Base-by-base conservation (phyloP, 176 grass and related monocot species). In the Oryza officinalis region DNA sequence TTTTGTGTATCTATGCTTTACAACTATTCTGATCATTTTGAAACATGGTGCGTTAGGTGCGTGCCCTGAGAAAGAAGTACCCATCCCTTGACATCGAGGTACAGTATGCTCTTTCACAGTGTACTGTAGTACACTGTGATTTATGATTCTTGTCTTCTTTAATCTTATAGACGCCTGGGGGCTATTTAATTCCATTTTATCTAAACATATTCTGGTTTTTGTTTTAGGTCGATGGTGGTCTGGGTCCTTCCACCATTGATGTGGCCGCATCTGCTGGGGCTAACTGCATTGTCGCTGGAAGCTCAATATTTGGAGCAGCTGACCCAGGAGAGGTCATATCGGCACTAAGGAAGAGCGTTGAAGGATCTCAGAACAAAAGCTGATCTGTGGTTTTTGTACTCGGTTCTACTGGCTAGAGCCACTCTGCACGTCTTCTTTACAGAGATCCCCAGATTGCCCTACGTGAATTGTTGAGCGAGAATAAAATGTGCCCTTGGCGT, bases 261-360 rank as follows among this genome's bases (percentile, higher is more conserved):
- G 33, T 49, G 6, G 96, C 96, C 1, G 89, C 93, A 69, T 87
- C 87, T 0, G 93, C 96, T 7, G 96, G 96, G 13, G 96, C 96
- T 75, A 99, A 99, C 63, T 95, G 91, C 78, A 96, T 99, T n/a
- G 96, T 99, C 8, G 96, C 96, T 15, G 96, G 96, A 47, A 99
- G 96, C 81, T 99, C 96, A 11, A 73, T 99, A 65, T 99, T 99
- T 81, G 88, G 91, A 23, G 91, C 87, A 18, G 11, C 89, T 4
- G 86, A 94, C 31, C 93, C 96, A 27, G 91, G 81, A 28, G 44
- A 87, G 66, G 91, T 94, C 67, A 99, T 99, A 80, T 94, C 77
- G 13, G 77, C 85, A 72, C 83, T 99, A 71, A 90, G 93, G 43
- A 94, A 87, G 85, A 96, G 93, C 27, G 86, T 99, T 0, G 85